phyloP scores from a whole-genome alignment of 1,284 basidiomycete genomes.

The Golubevia pallescens region DNA sequence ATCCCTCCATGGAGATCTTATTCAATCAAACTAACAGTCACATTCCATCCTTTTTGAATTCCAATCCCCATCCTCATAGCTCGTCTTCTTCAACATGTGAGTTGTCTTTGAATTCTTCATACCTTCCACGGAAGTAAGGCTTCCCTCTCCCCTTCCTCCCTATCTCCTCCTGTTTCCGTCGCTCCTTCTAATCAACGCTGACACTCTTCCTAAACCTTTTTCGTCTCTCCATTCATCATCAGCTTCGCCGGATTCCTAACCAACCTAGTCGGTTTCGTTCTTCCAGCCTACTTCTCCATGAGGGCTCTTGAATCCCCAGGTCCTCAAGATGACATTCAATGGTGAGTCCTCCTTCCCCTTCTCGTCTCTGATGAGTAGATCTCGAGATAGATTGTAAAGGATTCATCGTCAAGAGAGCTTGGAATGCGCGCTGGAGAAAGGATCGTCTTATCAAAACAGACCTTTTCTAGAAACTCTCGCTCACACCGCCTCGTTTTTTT shows the following conservation, averaged over 20 bases:
- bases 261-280: conserved; percentile 60
- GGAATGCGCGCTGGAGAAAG: too few species aligned
- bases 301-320: conserved; percentile 59
- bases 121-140: neutral
- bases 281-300: conserved; percentile 64
- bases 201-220: conserved; percentile 9
- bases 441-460: too few species aligned
- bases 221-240: conserved; percentile 2
- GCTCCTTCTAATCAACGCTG: conserved; percentile 70
- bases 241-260: conserved; percentile 62
- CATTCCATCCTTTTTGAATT: neutral
- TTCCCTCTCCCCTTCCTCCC: conserved; percentile 3
- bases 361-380: neutral
- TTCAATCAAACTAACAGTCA: neutral
- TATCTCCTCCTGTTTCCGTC: conserved; percentile 14
- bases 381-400: too few species aligned
- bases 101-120: conserved; percentile 5
- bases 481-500: conserved; percentile 2
- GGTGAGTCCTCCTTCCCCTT: conserved; percentile 19
- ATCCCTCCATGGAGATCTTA: neutral
- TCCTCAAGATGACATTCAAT: conserved; percentile 64
- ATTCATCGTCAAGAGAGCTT: too few species aligned
- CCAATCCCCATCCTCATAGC: conserved; percentile 66
- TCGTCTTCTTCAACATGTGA: conserved; percentile 65
- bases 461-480: too few species aligned